phyloP scores from a whole-genome alignment of 106 monocot species.

The Allium sativum region DNA sequence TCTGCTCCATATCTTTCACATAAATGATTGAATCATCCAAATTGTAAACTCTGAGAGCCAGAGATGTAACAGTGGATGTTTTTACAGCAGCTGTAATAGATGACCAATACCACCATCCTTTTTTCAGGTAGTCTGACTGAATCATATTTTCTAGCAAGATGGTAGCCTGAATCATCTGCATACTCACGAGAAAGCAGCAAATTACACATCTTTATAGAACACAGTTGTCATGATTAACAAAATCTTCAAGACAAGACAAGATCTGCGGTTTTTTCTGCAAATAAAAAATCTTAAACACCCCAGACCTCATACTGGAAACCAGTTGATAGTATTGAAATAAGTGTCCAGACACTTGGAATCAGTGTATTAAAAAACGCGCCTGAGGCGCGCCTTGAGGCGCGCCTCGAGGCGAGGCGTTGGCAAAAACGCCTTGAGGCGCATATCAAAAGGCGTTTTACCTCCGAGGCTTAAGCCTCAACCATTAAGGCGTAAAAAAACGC shows the following conservation, averaged over 20 bases:
- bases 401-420: no score
- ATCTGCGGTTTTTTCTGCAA: no score
- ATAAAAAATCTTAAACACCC: no score
- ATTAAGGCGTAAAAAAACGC: no score
- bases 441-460: no score
- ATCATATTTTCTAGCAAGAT: slow-evolving; percentile 75
- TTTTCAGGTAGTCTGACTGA: slow-evolving; percentile 66
- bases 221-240: not conserved
- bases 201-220: not conserved
- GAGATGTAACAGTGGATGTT: slow-evolving; percentile 60
- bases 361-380: no score
- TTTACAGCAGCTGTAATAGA: slow-evolving; percentile 74
- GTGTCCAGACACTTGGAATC: no score
- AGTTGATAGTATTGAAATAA: no score
- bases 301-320: no score
- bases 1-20: slow-evolving; percentile 31
- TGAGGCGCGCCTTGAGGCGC: no score
- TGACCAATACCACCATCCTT: slow-evolving; percentile 92
- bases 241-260: not conserved
- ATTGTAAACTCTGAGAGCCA: slow-evolving; percentile 70
- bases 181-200: not conserved
- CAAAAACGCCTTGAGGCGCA: no score
- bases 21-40: slow-evolving; percentile 82
- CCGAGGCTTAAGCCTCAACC: no score
- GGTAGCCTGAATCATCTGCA: slow-evolving; percentile 78